Evolutionary conservation across 2,329 filamentous ascomycete genomes (phyloP), one percentile per base, ranked within the genome.

Genomic region (Camillea tinctor): DNA sequence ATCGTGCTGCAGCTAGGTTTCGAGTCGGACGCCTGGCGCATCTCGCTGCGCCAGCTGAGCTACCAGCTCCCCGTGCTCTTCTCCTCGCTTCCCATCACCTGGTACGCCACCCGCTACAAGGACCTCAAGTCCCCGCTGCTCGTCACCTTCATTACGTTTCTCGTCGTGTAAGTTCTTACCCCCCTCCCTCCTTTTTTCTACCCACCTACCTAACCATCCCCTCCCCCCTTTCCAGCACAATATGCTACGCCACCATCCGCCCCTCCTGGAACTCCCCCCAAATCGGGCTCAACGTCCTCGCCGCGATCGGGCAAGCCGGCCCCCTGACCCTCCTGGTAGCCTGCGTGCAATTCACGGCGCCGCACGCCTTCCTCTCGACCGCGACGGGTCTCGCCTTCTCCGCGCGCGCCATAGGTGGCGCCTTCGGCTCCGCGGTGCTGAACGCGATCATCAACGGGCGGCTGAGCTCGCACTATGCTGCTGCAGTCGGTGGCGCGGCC

Each of bases 341-440:
- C 4, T 74, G 78, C 55, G 75, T 84, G 19, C 81, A 84, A 64
- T 83, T 83, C 68, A 82, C 81, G 1, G 78, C 81, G 0, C 81
- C 81, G 2, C 81, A 84, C 61, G 77, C 78, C 3, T 82, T 77
- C 65, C 76, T 84, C 15, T 82, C 80, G 0, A 84, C 81, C 0
- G 81, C 81, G 0, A 84, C 81, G 0, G 81, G 81, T 0, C 75
- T 84, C 0, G 80, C 79, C 3, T 84, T 83, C 67, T 82, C 80
- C 0, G 80, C 80, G 2, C 75, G 81, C 24, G 81, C 81, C 26
- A 79, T 84, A 17, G 81, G 81, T 21, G 81, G 81, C 19, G 81
- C 81, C 0, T 83, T 83, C 56, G 81, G 81, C 0, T 81, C 79
- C 1, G 81, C 81, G 1, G 80, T 83, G 2, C 71, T 84, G 1